Base-by-base conservation (phyloP, 2,329 filamentous ascomycete species). In the Orbilia quercus region DNA sequence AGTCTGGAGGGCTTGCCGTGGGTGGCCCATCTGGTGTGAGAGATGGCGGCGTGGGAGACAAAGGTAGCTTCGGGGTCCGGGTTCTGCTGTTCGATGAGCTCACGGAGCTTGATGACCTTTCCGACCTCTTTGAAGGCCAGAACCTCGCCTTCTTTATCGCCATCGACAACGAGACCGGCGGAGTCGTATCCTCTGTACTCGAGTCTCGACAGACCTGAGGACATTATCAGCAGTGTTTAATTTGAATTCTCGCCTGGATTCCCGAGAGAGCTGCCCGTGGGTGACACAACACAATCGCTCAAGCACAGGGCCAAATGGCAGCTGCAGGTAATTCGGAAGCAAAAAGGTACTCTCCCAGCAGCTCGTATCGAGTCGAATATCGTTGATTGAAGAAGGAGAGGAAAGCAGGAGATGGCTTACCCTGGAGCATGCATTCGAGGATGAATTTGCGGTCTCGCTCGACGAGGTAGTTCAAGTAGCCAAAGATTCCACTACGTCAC, bases 181-280 rank as follows among this genome's bases (percentile, higher is more conserved):
- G 95, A 98, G 83, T 99, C 95, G 83, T 99, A 99, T 78, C 95
- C 95, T 82, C 95, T 91, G 85, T 99, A 99, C 84, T 99, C 95
- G 79, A 99, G 90, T 81, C 95, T 90, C 73, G 92, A 90, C 73
- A 98, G 90, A 80, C 94, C 93, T 96, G 80, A n/a, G n/a, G n/a
- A n/a, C n/a, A n/a, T n/a, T n/a, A n/a, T n/a, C n/a, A n/a, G n/a
- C n/a, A n/a, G n/a, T n/a, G n/a, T n/a, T n/a, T 40, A 75, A 20
- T 31, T 31, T 9, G 9, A 31, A 31, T 53, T 58, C 54, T 64
- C 60, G 55, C 67, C 74, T 71, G 55, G 60, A 78, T 82, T 25
- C 20, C 25, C 48, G 14, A 18, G n/a, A 25, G 36, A 23, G 45
- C n/a, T 45, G 42, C 18, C n/a, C n/a, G n/a, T 6, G 42, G 18